Base-by-base conservation (phyloP, 768 basidiomycete species). In the Lactarius pseudohatsudake region DNA sequence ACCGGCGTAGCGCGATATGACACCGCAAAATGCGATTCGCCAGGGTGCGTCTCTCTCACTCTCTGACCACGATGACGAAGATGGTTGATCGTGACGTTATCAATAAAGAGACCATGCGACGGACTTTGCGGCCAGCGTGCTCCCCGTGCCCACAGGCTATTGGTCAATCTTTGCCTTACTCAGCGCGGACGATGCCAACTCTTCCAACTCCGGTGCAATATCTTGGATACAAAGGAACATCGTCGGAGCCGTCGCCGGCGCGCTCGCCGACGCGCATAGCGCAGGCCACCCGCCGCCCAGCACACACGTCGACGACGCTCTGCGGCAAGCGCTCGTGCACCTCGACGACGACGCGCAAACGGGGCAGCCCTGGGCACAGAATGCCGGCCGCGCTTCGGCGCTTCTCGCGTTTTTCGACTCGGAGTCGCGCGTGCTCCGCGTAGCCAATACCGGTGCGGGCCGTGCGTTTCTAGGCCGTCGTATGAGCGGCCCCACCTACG, bases 131-230 rank as follows among this genome's bases (percentile, higher is more conserved):
- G 65, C 45, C 8, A 32, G 55, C n/a, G 57, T 63, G 8, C 65
- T 62, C 40, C 61, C 65, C n/a, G 38, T 66, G 13, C 65, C 65
- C 4, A 43, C 65, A 3, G 61, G 65, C 22, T 66, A 54, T 57
- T 59, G 65, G 57, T 43, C 65, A 4, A 58, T 66, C n/a, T 62
- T 66, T 34, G 56, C 65, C 22, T n/a, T 66, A 11, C 22, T 66
- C 11, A 66, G 57, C 22, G 56, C 61, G 2, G 60, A 50, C 26
- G 22, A 53, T 18, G 3, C 32, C 22, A 16, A 15, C n/a, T n/a
- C 20, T 16, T 32, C 30, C 20, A 11, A 60, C 22, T 30, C 41
- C 16, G 34, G 45, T 3, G 9, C 56, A 8, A 1, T 55, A 34
- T 67, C 66, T 0, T 59, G 66, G 66, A 59, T 63, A 50, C 47